Evolutionary conservation across 2,329 filamentous ascomycete species (phyloP), one percentile per base, ranked within the genome.

Genomic region (Tolypocladium tundrense): DNA sequence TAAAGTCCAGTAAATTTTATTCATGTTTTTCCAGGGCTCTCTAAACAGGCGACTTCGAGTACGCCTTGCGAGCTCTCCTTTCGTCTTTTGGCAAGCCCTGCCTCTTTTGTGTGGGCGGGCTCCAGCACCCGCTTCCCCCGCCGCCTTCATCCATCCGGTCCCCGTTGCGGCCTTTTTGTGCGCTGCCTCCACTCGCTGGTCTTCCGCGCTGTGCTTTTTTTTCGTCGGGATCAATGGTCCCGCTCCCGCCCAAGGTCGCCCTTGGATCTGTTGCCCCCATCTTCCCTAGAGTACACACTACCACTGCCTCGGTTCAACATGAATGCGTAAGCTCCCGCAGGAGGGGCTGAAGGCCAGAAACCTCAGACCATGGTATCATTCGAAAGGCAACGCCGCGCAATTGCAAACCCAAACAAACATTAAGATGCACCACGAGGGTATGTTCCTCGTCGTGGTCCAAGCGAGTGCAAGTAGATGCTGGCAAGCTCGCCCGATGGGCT

Each of bases 311-410:
- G 35, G 45, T 21, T 24, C 55, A 57, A 57, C 54, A 58, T 55
- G 57, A 58, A 60, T 31, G 55, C 57, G 53, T 58, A 21, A 53
- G 39, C 57, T 58, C 59, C 53, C 43, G 43, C 39, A 35, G 42
- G 55, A 59, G 53, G 24, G 43, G 11, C 27, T 50, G 40, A 50
- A 55, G 56, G 60, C 62, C 41, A 41, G 41, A 50, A 63, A 58
- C 59, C 56, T 64, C 58, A 63, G 62, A 64, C 64, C 65, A 65
- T 69, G 67, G 67, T 69, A 69, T 69, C 66, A 67, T 68, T 55
- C 33, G 56, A 60, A 57, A 61, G 57, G 58, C 57, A 62, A 61
- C 61, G 61, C 60, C 58, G 59, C 45, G 61, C 57, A 35, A 59
- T 45, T 59, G 51, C 21, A 55, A 63, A 63, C 58, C 57, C 65